phyloP scores from a whole-genome alignment of 768 basidiomycete genomes.

The Lactifluus volemus region DNA sequence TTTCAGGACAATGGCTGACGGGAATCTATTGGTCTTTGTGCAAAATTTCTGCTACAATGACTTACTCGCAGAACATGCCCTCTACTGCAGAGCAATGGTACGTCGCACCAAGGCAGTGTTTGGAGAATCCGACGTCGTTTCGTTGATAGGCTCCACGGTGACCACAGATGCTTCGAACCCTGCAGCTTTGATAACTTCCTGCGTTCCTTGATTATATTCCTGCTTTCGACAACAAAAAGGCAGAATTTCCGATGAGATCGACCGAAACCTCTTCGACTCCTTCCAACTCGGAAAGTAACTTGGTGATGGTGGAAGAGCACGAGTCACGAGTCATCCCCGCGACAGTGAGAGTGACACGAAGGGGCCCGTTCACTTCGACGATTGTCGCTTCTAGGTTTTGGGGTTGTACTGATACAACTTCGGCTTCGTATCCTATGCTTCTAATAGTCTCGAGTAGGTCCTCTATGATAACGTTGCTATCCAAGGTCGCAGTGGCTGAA shows the following conservation, averaged over 20 bases:
- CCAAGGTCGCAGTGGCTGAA: conserved; percentile 18
- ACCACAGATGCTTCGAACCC: conserved; percentile 35
- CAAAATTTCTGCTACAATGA: conserved; percentile 1
- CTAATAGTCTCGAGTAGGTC: conserved; percentile 24
- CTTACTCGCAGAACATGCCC: conserved; percentile 58
- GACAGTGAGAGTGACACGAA: conserved; percentile 43
- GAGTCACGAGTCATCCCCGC: conserved; percentile 74
- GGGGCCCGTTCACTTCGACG: conserved; percentile 20
- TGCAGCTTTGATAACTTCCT: conserved; percentile 29
- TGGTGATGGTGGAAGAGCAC: conserved; percentile 49
- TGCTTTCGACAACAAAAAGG: conserved; percentile 37
- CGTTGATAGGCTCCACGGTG: conserved; percentile 21
- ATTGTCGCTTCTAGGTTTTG: not conserved
- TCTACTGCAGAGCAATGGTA: conserved; percentile 47
- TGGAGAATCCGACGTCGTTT: conserved; percentile 41
- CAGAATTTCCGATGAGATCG: conserved; percentile 52
- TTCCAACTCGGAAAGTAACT: conserved; percentile 38
- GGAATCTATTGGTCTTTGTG: conserved; percentile 1
- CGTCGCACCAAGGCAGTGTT: conserved; percentile 31
- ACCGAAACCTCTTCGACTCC: conserved; percentile 48
- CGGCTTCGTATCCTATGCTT: conserved; percentile 27
- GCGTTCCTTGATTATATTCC: conserved; percentile 23
- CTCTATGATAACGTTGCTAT: not conserved
- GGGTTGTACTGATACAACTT: not conserved
- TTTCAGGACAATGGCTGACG: conserved; percentile 46